These are phyloP conservation scores for Hysterium pulicare DNA, from an alignment of 2,329 filamentous ascomycete species.

Conservation along the genomic window DNA sequence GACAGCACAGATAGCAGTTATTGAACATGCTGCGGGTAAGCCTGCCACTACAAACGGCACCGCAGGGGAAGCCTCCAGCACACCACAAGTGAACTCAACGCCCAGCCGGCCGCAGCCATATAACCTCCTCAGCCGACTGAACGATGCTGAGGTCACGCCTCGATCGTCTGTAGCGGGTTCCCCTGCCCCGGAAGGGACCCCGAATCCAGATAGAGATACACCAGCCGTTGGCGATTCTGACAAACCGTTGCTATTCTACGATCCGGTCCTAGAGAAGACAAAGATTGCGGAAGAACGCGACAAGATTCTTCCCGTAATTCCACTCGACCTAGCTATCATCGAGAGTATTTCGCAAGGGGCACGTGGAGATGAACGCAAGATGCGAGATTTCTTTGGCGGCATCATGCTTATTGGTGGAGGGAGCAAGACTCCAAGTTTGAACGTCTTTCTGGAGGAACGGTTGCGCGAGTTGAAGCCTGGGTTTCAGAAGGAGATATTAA, in stretches of 20 bases:
- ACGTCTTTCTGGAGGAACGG: conserved; percentile 77
- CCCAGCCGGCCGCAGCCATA: conserved; percentile 58
- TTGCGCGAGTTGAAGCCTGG: conserved; percentile 63
- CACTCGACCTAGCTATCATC: conserved; percentile 85
- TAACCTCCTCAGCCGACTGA: conserved; percentile 65
- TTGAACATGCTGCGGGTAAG: conserved; percentile 49
- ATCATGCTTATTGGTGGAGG: conserved; percentile 40
- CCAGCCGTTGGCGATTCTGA: conserved; percentile 42
- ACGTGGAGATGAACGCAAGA: conserved; percentile 85
- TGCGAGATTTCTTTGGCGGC: conserved; percentile 68
- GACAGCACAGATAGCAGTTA: conserved; percentile 70
- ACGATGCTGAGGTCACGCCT: conserved; percentile 72
- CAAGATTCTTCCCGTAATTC: conserved; percentile 73
- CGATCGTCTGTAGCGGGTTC: conserved; percentile 83
- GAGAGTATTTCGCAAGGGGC: conserved; percentile 85
- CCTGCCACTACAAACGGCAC: conserved; percentile 26
- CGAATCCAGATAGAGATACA: conserved; percentile 49
- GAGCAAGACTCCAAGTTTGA: conserved; percentile 61
- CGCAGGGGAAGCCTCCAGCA: conserved; percentile 30
- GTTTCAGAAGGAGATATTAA: conserved; percentile 65
- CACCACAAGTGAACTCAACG: conserved; percentile 49
- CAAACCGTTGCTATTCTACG: conserved; percentile 36
- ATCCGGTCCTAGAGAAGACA: conserved; percentile 48
- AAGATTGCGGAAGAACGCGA: conserved; percentile 66
- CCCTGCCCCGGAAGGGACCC: conserved; percentile 79